phyloP scores from a whole-genome alignment of 140 eudicot genomes.

The Stevia rebaudiana region DNA sequence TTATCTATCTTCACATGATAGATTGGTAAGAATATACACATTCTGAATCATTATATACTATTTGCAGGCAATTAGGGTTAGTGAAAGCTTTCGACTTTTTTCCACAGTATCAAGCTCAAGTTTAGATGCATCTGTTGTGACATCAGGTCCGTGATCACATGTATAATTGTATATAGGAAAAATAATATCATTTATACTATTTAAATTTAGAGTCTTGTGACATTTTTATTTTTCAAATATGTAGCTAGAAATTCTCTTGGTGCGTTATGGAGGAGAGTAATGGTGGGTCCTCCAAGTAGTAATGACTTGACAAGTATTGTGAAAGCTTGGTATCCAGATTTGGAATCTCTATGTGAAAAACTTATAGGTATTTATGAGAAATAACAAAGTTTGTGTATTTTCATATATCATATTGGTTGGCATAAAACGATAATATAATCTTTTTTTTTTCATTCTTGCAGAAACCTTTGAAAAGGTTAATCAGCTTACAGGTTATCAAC shows the following conservation, averaged over 20 bases:
- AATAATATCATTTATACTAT: not conserved
- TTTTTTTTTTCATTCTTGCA: constrained; percentile 27
- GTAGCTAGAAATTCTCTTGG: constrained; percentile 58
- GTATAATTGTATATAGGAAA: not conserved
- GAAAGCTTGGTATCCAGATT: constrained; percentile 67
- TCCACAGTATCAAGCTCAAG: constrained; percentile 77
- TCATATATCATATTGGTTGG: not conserved
- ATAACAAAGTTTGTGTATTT: not conserved
- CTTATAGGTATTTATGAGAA: constrained; percentile 51
- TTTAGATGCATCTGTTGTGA: constrained; percentile 32
- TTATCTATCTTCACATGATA: not conserved
- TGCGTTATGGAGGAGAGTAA: constrained; percentile 80
- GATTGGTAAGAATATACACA: not conserved
- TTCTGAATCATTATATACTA: constrained; percentile 4
- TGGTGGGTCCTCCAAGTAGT: constrained; percentile 46
- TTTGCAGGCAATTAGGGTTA: constrained; percentile 70
- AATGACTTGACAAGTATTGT: constrained; percentile 56
- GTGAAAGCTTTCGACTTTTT: constrained; percentile 72
- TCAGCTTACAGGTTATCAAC: constrained; percentile 46
- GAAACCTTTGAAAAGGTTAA: constrained; percentile 73
- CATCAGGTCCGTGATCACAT: constrained; percentile 48
- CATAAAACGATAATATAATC: not conserved
- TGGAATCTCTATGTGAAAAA: constrained; percentile 57
- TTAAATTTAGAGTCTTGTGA: not conserved
- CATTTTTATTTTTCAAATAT: not conserved